phyloP scores from a whole-genome alignment of 768 basidiomycete genomes.

The Suillus brevipes region DNA sequence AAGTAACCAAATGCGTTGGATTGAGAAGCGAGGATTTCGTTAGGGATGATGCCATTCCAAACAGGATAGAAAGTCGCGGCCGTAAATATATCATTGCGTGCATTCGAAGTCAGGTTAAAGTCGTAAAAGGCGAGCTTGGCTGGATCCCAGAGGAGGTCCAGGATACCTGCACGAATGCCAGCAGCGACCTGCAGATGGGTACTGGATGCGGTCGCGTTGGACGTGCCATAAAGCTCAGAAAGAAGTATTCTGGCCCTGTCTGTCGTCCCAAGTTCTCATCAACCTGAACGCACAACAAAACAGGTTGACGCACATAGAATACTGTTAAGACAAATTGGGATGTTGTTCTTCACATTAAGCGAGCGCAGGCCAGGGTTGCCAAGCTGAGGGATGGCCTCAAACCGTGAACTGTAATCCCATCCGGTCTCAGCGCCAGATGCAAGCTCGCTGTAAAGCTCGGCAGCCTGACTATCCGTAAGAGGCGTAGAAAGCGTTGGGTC shows the following conservation, averaged over 20 bases:
- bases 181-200: slow-evolving; percentile 59
- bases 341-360: slow-evolving; percentile 65
- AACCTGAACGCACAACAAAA: slow-evolving; percentile 10
- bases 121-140: slow-evolving; percentile 88
- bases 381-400: slow-evolving; percentile 34
- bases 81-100: slow-evolving; percentile 67
- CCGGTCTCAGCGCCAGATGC: slow-evolving; percentile 88
- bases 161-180: slow-evolving; percentile 61
- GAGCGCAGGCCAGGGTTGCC: slow-evolving; percentile 60
- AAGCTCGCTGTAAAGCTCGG: slow-evolving; percentile 79
- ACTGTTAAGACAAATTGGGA: slow-evolving; percentile 82
- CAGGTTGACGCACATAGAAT: slow-evolving; percentile 65
- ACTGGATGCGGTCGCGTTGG: slow-evolving; percentile 43
- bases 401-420: slow-evolving; percentile 45
- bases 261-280: slow-evolving; percentile 26
- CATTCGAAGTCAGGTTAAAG: slow-evolving; percentile 72
- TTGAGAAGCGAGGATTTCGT: slow-evolving; percentile 57
- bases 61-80: slow-evolving; percentile 80
- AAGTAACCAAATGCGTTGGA: slow-evolving; percentile 72
- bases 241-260: slow-evolving; percentile 65
- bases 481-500: slow-evolving; percentile 54
- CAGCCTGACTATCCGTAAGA: slow-evolving; percentile 59
- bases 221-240: slow-evolving; percentile 56
- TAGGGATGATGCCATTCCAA: slow-evolving; percentile 85
- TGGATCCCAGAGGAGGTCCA: slow-evolving; percentile 87